Percentiles rank a stretch among this genome's conserved stretches.
Evolutionary conservation across 306 rosid genomes (phyloP).

Genomic region (Myrica gale): DNA sequence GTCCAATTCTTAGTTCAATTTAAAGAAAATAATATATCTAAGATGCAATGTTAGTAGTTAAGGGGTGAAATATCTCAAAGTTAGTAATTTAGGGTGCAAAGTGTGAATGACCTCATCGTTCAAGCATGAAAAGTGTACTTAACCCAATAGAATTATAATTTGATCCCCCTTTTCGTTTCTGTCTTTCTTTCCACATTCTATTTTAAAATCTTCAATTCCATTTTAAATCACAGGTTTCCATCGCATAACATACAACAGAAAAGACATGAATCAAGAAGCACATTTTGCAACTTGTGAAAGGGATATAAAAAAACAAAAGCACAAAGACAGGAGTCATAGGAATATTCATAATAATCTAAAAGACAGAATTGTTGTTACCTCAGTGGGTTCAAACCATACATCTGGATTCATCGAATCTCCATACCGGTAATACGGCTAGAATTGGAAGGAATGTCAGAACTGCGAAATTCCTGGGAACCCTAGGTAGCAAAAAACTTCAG

Average conservation of each 20-base stretch:
- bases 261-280: not conserved
- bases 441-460: constrained; percentile 26
- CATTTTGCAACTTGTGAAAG: not conserved
- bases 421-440: constrained; percentile 70
- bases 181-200: no score
- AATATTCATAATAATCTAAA: constrained; percentile 19
- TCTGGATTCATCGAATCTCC: constrained; percentile 73
- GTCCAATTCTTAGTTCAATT: no score
- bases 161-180: no score
- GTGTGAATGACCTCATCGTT: no score
- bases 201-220: no score
- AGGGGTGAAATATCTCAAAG: no score
- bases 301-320: constrained; percentile 7
- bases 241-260: not conserved
- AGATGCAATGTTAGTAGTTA: no score
- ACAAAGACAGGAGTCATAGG: not conserved
- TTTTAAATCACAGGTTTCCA: not conserved
- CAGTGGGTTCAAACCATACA: constrained; percentile 91
- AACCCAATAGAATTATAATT: no score
- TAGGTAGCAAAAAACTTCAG: not conserved
- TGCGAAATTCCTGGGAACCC: constrained; percentile 7
- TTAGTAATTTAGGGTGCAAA: no score
- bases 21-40: no score
- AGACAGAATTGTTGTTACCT: constrained; percentile 44
- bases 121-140: no score